phyloP scores from a whole-genome alignment of 179 eudicot species.

The Silene coronaria region DNA sequence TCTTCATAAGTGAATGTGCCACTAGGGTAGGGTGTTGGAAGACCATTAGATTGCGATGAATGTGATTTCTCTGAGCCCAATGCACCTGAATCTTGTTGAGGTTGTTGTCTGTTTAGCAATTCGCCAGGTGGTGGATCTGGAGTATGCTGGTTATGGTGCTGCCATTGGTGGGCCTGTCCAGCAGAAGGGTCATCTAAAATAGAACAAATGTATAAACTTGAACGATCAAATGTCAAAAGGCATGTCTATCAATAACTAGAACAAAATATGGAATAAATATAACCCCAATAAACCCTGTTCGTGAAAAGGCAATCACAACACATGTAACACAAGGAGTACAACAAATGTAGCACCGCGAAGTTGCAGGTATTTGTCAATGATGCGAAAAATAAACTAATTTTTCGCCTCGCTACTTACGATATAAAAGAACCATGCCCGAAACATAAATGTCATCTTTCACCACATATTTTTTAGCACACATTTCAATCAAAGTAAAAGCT shows the following conservation, averaged over 20 bases:
- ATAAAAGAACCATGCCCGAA: not conserved
- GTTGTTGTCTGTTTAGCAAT: slow-evolving; percentile 15
- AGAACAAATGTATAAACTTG: slow-evolving; percentile 8
- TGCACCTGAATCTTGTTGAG: slow-evolving; percentile 27
- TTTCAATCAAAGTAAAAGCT: not conserved
- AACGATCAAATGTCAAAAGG: not conserved
- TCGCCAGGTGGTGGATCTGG: slow-evolving; percentile 19
- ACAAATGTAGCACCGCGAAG: no score
- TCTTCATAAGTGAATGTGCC: slow-evolving; percentile 67
- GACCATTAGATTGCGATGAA: slow-evolving; percentile 22
- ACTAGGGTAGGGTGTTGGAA: slow-evolving; percentile 26
- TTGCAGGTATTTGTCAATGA: no score
- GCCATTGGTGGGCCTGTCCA: slow-evolving; percentile 35
- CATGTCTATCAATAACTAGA: not conserved
- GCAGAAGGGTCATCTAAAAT: slow-evolving; percentile 35
- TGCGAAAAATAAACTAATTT: no score
- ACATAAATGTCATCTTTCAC: not conserved
- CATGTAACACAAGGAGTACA: not conserved
- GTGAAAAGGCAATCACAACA: not conserved
- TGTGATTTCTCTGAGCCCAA: slow-evolving; percentile 38
- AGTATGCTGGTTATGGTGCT: slow-evolving; percentile 28
- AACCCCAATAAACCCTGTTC: not conserved
- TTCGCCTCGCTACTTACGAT: no score
- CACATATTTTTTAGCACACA: not conserved
- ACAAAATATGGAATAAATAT: not conserved